Evolutionary conservation across 192 early-diverging fungal genomes (phyloP).

Genomic region (Chytriomyces sp.): DNA sequence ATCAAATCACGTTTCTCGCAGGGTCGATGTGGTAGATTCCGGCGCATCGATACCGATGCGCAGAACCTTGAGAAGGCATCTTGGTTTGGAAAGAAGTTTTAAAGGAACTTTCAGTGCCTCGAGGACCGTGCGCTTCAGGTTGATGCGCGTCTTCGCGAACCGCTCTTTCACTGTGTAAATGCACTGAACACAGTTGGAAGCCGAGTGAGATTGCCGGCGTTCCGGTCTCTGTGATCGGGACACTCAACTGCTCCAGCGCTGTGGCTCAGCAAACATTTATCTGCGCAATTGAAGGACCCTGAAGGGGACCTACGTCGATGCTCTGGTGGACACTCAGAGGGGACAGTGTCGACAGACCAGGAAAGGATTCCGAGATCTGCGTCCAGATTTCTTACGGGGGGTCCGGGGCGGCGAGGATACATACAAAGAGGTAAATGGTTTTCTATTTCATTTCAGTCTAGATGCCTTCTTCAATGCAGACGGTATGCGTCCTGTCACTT

Average conservation of each 20-base stretch:
- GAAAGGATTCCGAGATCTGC: too few species aligned
- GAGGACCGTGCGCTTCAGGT: conserved; percentile 14
- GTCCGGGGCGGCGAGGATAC: too few species aligned
- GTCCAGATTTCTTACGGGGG: too few species aligned
- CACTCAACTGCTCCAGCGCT: not conserved
- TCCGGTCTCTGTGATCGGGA: too few species aligned
- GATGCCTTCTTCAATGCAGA: too few species aligned
- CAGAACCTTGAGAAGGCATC: conserved; percentile 74
- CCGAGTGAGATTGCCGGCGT: not conserved
- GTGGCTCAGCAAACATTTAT: not conserved
- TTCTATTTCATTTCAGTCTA: too few species aligned
- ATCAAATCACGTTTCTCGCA: conserved; percentile 69
- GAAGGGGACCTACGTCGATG: too few species aligned
- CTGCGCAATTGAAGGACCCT: too few species aligned
- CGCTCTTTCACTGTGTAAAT: conserved; percentile 91
- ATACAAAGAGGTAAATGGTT: too few species aligned
- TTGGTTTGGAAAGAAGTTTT: conserved; percentile 66
- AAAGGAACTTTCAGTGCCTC: conserved; percentile 1
- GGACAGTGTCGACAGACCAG: too few species aligned
- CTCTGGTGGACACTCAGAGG: too few species aligned
- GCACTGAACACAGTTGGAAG: conserved; percentile 51
- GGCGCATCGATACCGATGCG: conserved; percentile 80
- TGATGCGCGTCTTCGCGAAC: conserved; percentile 70
- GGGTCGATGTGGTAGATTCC: conserved; percentile 80
- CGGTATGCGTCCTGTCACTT: conserved; percentile 26